Conservation (phyloP, 768 basidiomycete genomes). For the Multifurca ochricompacta region DNA sequence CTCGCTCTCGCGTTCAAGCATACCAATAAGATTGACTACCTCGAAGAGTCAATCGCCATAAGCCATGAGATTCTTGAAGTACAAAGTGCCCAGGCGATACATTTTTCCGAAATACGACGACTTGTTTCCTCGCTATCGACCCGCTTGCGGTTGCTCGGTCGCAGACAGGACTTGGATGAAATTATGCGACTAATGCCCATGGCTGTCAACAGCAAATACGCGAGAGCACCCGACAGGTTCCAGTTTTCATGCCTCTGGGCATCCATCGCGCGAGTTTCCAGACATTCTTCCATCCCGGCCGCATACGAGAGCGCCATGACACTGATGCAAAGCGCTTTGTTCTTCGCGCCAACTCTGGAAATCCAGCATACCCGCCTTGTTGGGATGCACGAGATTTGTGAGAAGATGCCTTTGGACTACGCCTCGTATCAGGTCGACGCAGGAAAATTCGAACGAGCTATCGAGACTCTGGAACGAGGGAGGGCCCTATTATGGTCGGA, state of each 20-base stretch:
- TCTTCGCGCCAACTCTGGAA: background rate
- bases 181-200: background rate
- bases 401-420: background rate
- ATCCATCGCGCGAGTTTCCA: background rate
- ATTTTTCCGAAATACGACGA: background rate
- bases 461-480: conserved; percentile 2
- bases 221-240: background rate
- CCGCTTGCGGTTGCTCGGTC: background rate
- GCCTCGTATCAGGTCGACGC: background rate
- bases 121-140: background rate
- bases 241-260: background rate
- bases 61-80: background rate
- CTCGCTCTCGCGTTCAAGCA: background rate
- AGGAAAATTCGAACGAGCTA: background rate
- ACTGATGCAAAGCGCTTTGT: background rate
- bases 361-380: background rate
- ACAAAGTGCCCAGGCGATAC: no score
- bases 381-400: background rate
- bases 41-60: background rate
- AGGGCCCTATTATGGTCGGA: background rate
- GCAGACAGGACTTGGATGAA: background rate
- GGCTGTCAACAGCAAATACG: background rate
- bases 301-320: background rate
- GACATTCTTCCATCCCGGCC: background rate
- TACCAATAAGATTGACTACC: background rate